Evolutionary conservation across 2,329 filamentous ascomycete species (phyloP), one percentile per base, ranked within the genome.

Genomic region (Sporothrix luriei): DNA sequence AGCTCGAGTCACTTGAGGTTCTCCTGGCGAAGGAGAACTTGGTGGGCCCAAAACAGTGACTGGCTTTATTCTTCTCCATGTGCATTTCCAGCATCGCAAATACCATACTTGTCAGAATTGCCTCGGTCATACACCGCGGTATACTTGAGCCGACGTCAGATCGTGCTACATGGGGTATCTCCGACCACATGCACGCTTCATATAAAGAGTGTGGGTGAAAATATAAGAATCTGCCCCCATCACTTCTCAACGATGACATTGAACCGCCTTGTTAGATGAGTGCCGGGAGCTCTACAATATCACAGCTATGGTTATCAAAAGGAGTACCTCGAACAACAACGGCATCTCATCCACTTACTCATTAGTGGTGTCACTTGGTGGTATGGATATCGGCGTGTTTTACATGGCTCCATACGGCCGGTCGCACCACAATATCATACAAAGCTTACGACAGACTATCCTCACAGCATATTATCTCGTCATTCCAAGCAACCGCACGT

Each of bases 31-130:
- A 79, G 29, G 77, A 77, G 43, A 76, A 77, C n/a, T 76, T 78
- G 5, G 75, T 81, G 26, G 79, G 79, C 29, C 78, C 80, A 10
- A 81, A 80, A 72, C 79, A 79, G 68, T 86, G 84, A 82, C 75
- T 87, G 19, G 83, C 85, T 2, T 75, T 82, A 4, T 86, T 87
- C 71, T 78, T 85, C 65, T 83, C 86, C 14, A 76, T 88, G 21
- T 87, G 85, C 75, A 83, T 88, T n/a, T 87, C 88, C 74, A 87
- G 85, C 74, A 79, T 85, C 38, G 80, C 84, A 24, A 82, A 83
- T 64, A 84, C 84, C 0, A 79, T 88, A 1, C 77, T 87, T 5
- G 78, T 83, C 19, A 84, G 86, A 69, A 78, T 84, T 46, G 78
- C 79, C 26, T 77, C 79, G 33, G 38, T 74, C 73, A 14, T 71